Conservation (phyloP, 176 grass and related monocot species). For the Carex parvula region DNA sequence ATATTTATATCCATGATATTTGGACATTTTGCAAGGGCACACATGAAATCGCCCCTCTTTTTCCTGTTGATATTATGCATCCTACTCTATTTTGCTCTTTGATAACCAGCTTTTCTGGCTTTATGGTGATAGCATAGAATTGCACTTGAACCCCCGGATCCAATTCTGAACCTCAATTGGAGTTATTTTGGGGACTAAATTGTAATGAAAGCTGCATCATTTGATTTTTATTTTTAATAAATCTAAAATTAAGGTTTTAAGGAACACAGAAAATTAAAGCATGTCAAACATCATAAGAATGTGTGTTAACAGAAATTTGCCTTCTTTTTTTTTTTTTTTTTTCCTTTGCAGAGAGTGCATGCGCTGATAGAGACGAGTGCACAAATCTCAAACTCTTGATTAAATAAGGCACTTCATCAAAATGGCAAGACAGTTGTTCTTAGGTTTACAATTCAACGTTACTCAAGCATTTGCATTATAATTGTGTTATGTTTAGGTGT, state of each 20-base stretch:
- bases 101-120: background rate
- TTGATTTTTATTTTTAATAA: background rate
- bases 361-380: conserved; percentile 14
- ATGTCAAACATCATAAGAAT: conserved; percentile 15
- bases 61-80: background rate
- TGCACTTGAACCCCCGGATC: background rate
- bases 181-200: background rate
- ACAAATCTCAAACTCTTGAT: background rate
- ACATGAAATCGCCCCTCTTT: background rate
- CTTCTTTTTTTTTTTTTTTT: too few relatives aligned
- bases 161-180: background rate
- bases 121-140: background rate
- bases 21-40: background rate
- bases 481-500: background rate
- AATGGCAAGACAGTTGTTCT: background rate
- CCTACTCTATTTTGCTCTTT: background rate
- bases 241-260: background rate
- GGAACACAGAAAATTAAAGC: background rate
- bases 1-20: background rate
- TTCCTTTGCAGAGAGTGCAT: conserved; percentile 22
- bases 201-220: background rate
- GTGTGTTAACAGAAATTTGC: background rate
- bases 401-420: conserved; percentile 8
- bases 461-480: too few relatives aligned
- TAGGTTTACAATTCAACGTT: background rate